Base-by-base conservation (phyloP, 179 eudicot genomes). In the Sideroxylon spinosum region DNA sequence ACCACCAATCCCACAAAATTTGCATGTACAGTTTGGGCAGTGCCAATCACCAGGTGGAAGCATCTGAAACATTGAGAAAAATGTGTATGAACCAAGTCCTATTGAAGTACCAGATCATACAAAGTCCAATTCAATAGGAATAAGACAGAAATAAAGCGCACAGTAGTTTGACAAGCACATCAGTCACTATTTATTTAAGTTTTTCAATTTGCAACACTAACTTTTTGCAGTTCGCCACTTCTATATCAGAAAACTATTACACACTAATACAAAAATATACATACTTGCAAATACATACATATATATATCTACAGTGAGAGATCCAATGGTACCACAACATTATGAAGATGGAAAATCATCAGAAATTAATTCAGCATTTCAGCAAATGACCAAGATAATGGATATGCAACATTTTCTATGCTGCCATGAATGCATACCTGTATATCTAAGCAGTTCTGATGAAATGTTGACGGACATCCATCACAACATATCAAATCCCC, bases 41-140 rank as follows among this genome's bases (percentile, higher is more conserved):
- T 93, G 94, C 99, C 99, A 95, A 86, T 95, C 98, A 26, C 96
- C 99, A 28, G 89, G 78, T 1, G 99, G 99, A 86, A 95, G 98
- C 90, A 89, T 89, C 99, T 95, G 88, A 84, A 91, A 57, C 17
- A 9, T 77, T 20, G 81, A 73, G 75, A 78, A 29, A 83, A 50
- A 73, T 49, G 37, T 73, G 11, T 73, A 82, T 59, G 23, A 56
- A 61, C 63, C 16, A 72, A 23, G 29, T 13, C 46, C 23, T 28
- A 56, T 22, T 16, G 26, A 20, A 68, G 72, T 12, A 68, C 26
- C 16, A 63, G 48, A 19, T 50, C 0, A 32, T 32, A 19, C 0
- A 62, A 80, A 53, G 20, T 22, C 60, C 71, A 29, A 22, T 25
- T 29, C 32, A 28, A 50, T 3, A 25, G 7, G 60, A 32, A 29